Conservation (phyloP, 768 basidiomycete genomes). For the Tylopilus subfusipes region DNA sequence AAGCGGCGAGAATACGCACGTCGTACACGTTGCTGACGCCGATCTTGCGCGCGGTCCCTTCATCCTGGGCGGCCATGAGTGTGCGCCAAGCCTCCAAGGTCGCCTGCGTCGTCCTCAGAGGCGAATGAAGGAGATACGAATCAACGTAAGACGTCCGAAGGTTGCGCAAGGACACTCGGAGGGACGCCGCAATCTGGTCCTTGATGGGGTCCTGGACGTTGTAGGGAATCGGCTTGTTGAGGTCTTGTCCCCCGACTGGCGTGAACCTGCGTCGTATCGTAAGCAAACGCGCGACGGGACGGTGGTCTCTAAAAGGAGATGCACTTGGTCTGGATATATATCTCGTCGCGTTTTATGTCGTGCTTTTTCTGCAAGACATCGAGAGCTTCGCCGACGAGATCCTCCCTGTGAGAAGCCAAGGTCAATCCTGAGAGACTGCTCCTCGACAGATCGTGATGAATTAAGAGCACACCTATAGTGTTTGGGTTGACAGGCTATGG, state of each 20-base stretch:
- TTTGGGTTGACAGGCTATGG: slow-evolving; percentile 63
- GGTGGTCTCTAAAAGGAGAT: slow-evolving; percentile 1
- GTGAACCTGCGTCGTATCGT: slow-evolving; percentile 54
- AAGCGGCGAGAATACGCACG: slow-evolving; percentile 46
- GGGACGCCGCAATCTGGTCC: slow-evolving; percentile 61
- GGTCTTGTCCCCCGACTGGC: slow-evolving; percentile 68
- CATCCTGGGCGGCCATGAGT: slow-evolving; percentile 59
- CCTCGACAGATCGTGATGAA: background rate
- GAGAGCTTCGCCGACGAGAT: slow-evolving; percentile 76
- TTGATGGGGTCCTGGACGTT: slow-evolving; percentile 48
- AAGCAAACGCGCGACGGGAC: background rate
- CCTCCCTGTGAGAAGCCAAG: slow-evolving; percentile 49
- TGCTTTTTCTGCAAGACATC: slow-evolving; percentile 52
- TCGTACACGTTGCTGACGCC: slow-evolving; percentile 82
- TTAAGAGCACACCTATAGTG: slow-evolving; percentile 55
- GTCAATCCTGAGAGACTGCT: background rate
- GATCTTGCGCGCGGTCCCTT: slow-evolving; percentile 59
- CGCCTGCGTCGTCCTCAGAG: slow-evolving; percentile 51
- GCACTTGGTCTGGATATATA: slow-evolving; percentile 82
- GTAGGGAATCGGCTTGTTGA: slow-evolving; percentile 68
- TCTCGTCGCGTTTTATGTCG: slow-evolving; percentile 60
- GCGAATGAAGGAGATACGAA: slow-evolving; percentile 76
- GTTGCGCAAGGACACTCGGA: slow-evolving; percentile 61
- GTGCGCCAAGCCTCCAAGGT: slow-evolving; percentile 70
- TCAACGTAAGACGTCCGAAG: slow-evolving; percentile 73